Base-by-base conservation (phyloP, 805 yeast genomes). In the Cyberlindnera euphorbiiphila region DNA sequence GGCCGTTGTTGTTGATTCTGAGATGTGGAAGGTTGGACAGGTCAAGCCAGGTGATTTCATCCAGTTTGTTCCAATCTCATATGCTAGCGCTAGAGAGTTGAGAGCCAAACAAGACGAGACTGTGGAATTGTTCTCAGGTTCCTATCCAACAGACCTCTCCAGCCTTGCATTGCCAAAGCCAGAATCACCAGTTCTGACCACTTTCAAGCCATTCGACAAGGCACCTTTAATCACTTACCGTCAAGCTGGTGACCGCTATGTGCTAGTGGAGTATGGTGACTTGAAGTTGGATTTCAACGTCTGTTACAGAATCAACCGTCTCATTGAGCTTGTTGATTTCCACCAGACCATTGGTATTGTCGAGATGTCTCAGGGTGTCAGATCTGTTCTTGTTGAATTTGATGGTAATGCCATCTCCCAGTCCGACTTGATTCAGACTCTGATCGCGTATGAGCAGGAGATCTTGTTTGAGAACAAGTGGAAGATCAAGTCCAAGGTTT, bases 21-120 rank as follows among this genome's bases (percentile, higher is more conserved):
- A 93, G 66, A 78, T 93, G 82, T 91, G 98, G 98, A 93, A 93
- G 68, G 85, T 93, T 57, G 98, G 98, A 32, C 98, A 91, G 66
- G 89, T 86, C 29, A 89, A 85, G 61, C 97, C 98, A 5, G 98
- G 98, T 56, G 98, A 93, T 56, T 52, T 61, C 32, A 78, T 91
- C 43, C 74, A 74, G 49, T 91, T 93, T 68, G 77, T 78, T 39
- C 96, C 97, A 25, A 71, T 93, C 29, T 53, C 77, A 12, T 82
- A 75, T 50, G 78, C 74, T 21, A 64, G 72, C 41, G 96, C 98
- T 6, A 67, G 83, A 47, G 59, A 59, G 13, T 66, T 89, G 60
- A 83, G 78, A 61, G 53, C 53, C 19, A 59, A 65, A 1, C 94
- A 83, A 57, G 89, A 86, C 56, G 49, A 53, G 20, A 63, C 69